Evolutionary conservation across 805 yeast species (phyloP).

Genomic region (Kazachstania viticola): DNA sequence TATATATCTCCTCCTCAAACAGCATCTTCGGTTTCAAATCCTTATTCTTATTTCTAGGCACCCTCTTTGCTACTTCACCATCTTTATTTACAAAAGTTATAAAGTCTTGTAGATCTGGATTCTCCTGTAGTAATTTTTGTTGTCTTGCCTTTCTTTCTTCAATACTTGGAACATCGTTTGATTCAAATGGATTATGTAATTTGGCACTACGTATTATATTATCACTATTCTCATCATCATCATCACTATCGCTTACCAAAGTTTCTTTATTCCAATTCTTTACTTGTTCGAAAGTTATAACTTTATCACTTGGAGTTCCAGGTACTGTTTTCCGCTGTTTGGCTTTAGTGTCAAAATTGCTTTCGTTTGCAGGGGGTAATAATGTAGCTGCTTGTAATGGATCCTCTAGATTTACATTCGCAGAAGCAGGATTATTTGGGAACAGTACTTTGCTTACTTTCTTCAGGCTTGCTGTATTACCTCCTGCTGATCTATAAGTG

Average conservation of each 20-base stretch:
- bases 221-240: constrained; percentile 7
- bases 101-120: constrained; percentile 15
- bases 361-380: constrained; percentile 1
- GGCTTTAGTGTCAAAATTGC: neutral
- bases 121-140: constrained; percentile 7
- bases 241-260: constrained; percentile 10
- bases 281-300: constrained; percentile 25
- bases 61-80: constrained; percentile 21
- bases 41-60: constrained; percentile 13
- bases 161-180: constrained; percentile 4
- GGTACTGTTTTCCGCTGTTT: constrained; percentile 9
- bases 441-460: constrained; percentile 19
- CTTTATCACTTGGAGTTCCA: constrained; percentile 28
- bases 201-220: neutral
- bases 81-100: constrained; percentile 26
- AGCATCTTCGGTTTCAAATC: constrained; percentile 23
- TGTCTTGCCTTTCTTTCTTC: constrained; percentile 9
- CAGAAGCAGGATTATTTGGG: constrained; percentile 4
- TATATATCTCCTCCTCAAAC: constrained; percentile 10
- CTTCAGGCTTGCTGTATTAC: constrained; percentile 4
- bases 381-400: constrained; percentile 3
- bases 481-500: constrained; percentile 1
- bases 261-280: constrained; percentile 24
- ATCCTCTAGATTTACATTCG: constrained; percentile 4
- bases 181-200: constrained; percentile 12